phyloP scores from a whole-genome alignment of 345 rosid species.

The Psidium guajava region DNA sequence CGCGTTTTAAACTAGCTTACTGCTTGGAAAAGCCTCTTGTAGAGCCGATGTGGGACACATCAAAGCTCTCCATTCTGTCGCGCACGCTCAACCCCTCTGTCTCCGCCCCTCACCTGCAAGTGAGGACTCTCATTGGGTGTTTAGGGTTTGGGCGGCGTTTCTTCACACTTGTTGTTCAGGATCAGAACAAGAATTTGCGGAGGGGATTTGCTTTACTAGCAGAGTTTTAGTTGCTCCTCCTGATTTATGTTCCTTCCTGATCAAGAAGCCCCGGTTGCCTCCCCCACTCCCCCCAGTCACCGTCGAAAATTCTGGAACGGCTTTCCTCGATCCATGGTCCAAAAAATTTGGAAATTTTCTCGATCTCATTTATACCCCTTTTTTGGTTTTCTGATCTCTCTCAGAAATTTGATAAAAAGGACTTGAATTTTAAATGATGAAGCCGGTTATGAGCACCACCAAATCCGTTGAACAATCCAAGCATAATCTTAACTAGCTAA shows the following conservation, averaged over 20 bases:
- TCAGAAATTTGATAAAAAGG: neutral
- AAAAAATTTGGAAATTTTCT: no score
- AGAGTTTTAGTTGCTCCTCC: neutral
- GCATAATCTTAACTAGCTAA: neutral
- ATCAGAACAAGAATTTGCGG: neutral
- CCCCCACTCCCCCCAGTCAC: neutral
- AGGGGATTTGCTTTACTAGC: neutral
- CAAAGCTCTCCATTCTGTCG: neutral
- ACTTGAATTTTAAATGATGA: neutral
- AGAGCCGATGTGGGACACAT: neutral
- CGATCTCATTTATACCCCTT: neutral
- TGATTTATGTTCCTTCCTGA: neutral
- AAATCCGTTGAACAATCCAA: neutral
- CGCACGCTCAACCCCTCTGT: neutral
- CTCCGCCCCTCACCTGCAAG: neutral
- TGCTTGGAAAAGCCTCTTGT: neutral
- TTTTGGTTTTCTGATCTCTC: neutral
- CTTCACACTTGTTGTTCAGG: neutral
- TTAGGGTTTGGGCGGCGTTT: neutral
- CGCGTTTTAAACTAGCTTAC: neutral
- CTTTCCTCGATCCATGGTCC: no score
- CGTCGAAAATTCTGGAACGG: neutral
- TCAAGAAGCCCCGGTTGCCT: neutral
- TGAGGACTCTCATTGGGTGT: neutral
- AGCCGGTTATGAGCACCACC: neutral